Conservation (phyloP, 1,139 yeast genomes). For the Pichia sp. region DNA sequence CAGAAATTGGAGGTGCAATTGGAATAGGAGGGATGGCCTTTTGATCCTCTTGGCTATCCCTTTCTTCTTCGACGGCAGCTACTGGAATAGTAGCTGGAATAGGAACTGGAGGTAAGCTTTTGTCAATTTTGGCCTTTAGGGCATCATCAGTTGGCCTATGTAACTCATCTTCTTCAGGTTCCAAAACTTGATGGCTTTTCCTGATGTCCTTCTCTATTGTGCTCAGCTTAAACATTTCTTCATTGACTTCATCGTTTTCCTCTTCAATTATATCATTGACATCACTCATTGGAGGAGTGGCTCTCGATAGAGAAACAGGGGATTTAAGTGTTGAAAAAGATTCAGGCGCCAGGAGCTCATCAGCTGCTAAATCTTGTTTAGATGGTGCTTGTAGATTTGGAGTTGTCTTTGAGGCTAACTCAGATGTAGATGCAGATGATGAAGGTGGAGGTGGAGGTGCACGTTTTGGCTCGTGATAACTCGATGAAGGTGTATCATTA, state of each 20-base stretch:
- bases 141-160: slow-evolving; percentile 8
- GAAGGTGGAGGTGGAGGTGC: slow-evolving; percentile 16
- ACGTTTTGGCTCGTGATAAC: slow-evolving; percentile 12
- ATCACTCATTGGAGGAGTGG: not conserved
- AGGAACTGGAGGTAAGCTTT: slow-evolving; percentile 21
- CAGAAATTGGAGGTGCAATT: slow-evolving; percentile 23
- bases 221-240: not conserved
- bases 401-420: not conserved
- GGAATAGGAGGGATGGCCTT: not conserved
- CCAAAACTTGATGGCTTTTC: not conserved
- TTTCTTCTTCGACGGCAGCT: not conserved
- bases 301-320: slow-evolving; percentile 5
- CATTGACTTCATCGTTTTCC: slow-evolving; percentile 13
- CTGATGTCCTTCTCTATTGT: not conserved
- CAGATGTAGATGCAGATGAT: slow-evolving; percentile 1
- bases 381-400: not conserved
- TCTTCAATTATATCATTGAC: slow-evolving; percentile 7
- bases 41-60: not conserved
- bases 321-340: slow-evolving; percentile 6
- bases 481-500: not conserved
- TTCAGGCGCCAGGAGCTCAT: not conserved
- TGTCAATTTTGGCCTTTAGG: slow-evolving; percentile 8
- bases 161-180: not conserved
- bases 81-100: slow-evolving; percentile 6
- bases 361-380: not conserved